Evolutionary conservation across 805 yeast genomes (phyloP), one percentile per base, ranked within the genome.

Genomic region (Kazachstania kunashirensis): DNA sequence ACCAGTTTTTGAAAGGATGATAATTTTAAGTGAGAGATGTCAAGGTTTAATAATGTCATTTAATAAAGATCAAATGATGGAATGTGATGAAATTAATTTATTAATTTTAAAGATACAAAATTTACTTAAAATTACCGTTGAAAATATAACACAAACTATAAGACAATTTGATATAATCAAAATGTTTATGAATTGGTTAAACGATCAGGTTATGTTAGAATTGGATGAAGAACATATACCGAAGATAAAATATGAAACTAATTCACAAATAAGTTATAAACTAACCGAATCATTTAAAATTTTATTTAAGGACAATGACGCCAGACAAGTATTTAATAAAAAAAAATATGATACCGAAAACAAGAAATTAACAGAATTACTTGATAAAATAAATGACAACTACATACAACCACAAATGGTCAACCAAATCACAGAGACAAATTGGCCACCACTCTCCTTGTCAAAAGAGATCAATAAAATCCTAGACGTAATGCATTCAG

Each of bases 1-100:
- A 6, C 75, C 80, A 3, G 66, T 77, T 0, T 51, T 70, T 17
- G 85, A 81, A 41, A 67, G 77, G 38, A 44, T 76, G 23, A 55
- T 79, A 2, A 51, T 76, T 0, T 49, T 70, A 6, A 26, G 33
- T 4, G 50, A 50, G 15, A 38, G 45, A 31, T 38, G 36, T 12
- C 23, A 32, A 6, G 37, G 41, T 2, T 26, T 37, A 3, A n/a
- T 42, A 17, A 20, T 20, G 23, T 7, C 23, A 20, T 20, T 20
- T 7, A 10, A 20, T 10, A 6, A 6, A 7, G 10, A 20, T 20
- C 6, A 7, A 7, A 20, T 10, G 10, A 7, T 10, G 9, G 23
- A 20, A 10, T 7, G 6, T 10, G 9, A 6, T 20, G 23, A 20
- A 10, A 7, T 20, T 20, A 20, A 7, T n/a, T 21, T 20, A 15